Conservation (phyloP, 148 eudicot species). For the Hydrangea macrophylla region DNA sequence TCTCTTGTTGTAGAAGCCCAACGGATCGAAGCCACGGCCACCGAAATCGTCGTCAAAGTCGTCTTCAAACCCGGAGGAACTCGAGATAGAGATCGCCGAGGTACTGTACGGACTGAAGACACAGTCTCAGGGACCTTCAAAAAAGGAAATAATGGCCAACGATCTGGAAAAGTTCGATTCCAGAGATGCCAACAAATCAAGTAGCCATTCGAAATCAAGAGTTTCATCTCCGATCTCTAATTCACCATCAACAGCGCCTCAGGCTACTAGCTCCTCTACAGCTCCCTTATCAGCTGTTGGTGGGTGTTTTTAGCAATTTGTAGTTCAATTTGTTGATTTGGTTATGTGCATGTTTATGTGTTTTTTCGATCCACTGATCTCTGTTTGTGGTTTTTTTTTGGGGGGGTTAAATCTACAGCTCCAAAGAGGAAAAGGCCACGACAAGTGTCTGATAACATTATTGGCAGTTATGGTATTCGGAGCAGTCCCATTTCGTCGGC, state of each 20-base stretch:
- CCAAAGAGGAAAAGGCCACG: conserved; percentile 83
- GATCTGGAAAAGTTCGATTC: conserved; percentile 42
- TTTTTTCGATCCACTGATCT: neutral
- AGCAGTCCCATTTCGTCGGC: conserved; percentile 38
- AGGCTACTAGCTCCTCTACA: conserved; percentile 27
- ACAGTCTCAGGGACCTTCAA: conserved; percentile 66
- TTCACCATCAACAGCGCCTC: conserved; percentile 28
- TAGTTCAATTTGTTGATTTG: neutral
- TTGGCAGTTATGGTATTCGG: conserved; percentile 21
- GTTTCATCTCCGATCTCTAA: conserved; percentile 60
- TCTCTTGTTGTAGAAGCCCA: conserved; percentile 58
- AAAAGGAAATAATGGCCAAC: conserved; percentile 39
- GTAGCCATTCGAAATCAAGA: conserved; percentile 47
- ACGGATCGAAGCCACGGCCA: conserved; percentile 55
- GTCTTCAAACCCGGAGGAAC: conserved; percentile 69
- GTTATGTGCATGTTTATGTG: neutral
- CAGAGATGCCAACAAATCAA: conserved; percentile 38
- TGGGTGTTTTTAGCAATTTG: conserved; percentile 25
- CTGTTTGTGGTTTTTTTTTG: neutral
- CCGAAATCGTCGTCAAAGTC: conserved; percentile 63
- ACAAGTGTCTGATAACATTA: conserved; percentile 50
- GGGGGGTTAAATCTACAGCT: conserved; percentile 39
- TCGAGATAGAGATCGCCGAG: conserved; percentile 94
- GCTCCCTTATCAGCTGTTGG: conserved; percentile 51
- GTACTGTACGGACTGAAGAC: conserved; percentile 82